Evolutionary conservation across 306 rosid species (phyloP).

Genomic region (Malus orientalis): DNA sequence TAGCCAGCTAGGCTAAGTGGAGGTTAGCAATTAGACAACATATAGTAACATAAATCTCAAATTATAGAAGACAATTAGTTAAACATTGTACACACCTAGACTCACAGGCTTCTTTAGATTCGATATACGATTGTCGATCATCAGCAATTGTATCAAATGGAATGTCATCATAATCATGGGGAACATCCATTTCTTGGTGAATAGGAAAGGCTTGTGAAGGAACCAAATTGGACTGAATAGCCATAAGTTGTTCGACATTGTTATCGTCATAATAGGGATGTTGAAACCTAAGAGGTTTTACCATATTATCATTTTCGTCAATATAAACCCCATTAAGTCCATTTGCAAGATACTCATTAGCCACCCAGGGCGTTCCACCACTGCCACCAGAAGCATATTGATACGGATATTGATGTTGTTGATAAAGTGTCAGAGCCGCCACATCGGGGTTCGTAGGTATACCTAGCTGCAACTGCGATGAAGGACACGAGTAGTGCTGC

Average conservation of each 20-base stretch:
- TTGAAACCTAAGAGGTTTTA: slow-evolving; percentile 2
- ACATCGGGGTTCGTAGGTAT: neutral
- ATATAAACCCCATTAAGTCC: slow-evolving; percentile 4
- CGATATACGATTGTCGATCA: slow-evolving; percentile 21
- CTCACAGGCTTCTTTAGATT: slow-evolving; percentile 27
- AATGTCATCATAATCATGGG: slow-evolving; percentile 19
- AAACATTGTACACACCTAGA: slow-evolving; percentile 19
- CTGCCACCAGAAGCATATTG: neutral
- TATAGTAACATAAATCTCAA: neutral
- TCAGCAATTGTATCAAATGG: slow-evolving; percentile 28
- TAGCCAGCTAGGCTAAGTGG: too few species aligned
- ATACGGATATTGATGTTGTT: slow-evolving; percentile 3
- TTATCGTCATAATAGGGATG: slow-evolving; percentile 2
- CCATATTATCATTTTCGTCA: slow-evolving; percentile 9
- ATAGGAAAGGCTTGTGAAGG: neutral
- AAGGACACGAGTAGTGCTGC: neutral
- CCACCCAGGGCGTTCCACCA: neutral
- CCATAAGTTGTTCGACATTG: slow-evolving; percentile 7
- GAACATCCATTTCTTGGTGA: slow-evolving; percentile 21
- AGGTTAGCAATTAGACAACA: too few species aligned
- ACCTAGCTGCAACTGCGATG: slow-evolving; percentile 13
- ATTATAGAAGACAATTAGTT: neutral
- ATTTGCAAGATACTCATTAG: neutral
- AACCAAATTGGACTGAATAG: slow-evolving; percentile 2
- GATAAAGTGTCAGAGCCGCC: neutral